Percentiles rank a stretch among this genome's conserved stretches.
phyloP scores from a whole-genome alignment of 345 rosid species.

The Abelmoschus esculentus region DNA sequence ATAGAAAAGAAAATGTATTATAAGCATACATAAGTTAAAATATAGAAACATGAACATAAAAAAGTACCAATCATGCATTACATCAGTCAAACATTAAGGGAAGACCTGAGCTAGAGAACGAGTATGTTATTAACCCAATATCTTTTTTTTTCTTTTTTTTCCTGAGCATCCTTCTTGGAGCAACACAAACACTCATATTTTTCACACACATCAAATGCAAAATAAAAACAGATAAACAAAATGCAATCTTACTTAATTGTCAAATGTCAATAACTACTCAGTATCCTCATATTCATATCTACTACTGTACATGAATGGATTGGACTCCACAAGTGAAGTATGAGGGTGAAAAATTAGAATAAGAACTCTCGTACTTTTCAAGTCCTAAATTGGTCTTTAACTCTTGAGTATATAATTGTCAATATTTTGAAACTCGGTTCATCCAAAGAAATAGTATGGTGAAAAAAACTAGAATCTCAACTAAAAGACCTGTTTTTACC shows the following conservation, averaged over 20 bases:
- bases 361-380: background rate
- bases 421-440: background rate
- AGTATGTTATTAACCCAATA: too few species aligned
- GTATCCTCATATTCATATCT: background rate
- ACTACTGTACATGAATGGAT: background rate
- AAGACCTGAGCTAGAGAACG: background rate
- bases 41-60: background rate
- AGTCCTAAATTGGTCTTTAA: background rate
- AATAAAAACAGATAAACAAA: background rate
- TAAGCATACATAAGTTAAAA: background rate
- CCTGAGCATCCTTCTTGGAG: background rate
- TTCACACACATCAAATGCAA: background rate
- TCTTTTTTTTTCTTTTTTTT: too few species aligned
- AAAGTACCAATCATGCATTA: background rate
- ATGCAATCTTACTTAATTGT: background rate
- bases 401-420: background rate
- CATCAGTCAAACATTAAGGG: background rate
- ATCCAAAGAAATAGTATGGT: background rate
- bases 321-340: background rate
- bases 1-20: background rate
- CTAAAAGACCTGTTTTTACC: background rate
- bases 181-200: background rate
- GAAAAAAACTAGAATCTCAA: background rate
- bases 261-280: background rate
- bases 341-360: background rate